Evolutionary conservation across 2,329 filamentous ascomycete species (phyloP), one percentile per base, ranked within the genome.

Genomic region (Biscogniauxia mediterranea): DNA sequence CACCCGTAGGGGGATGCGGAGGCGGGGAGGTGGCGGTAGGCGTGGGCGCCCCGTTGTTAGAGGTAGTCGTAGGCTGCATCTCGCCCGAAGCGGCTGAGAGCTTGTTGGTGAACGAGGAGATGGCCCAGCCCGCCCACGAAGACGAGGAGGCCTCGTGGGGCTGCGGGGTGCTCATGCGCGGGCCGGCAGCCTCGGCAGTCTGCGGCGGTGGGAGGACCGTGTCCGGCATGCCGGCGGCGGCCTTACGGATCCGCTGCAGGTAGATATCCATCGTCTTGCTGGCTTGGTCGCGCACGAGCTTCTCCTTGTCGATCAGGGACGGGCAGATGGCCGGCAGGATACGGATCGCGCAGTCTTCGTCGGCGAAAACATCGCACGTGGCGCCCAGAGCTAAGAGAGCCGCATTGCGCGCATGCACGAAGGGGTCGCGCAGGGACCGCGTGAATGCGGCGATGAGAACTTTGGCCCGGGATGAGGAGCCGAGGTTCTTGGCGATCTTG

Each of bases 51-150:
- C 78, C 78, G 62, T 82, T 82, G 57, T 80, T 76, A 19, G 82
- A 73, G 0, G 86, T 79, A 19, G 82, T 73, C 1, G 86, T 79
- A 11, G 38, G 38, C 71, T 94, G 83, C 65, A 99, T 99, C 60
- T 97, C 90, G 19, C 95, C 95, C 8, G 90, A 90, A 0, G 92
- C 93, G 0, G 90, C 79, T 1, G 92, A 89, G 13, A 98, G 75
- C 71, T 97, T 97, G 77, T 98, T 98, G 1, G 95, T 98, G 73
- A 99, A 99, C 1, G 93, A 97, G 0, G 95, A 98, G 58, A 99
- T 97, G 1, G 95, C 95, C 95, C 95, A 99, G 13, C 95, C 95
- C 1, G 95, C 87, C 95, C 95, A 98, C 3, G 83, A 83, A 2
- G 88, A 87, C 21, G 83, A 80, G 58, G 89, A 83, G 49, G 83